Conservation (phyloP, 1,284 basidiomycete genomes). For the Leccinum angustisporum region DNA sequence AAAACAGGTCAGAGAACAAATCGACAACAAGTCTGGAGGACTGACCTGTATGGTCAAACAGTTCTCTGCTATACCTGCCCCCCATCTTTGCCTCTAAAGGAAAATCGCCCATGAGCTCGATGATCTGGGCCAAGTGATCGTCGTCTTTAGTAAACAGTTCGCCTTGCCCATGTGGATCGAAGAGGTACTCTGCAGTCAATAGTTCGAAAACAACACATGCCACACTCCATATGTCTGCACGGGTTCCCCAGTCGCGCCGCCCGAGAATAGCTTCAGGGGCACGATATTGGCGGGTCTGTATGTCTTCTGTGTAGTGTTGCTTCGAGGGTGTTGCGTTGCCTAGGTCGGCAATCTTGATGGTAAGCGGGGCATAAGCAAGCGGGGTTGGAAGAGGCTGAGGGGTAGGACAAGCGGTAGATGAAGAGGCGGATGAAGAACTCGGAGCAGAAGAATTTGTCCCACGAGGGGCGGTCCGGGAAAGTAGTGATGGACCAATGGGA, state of each 20-base stretch:
- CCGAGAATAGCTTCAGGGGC: conserved; percentile 90
- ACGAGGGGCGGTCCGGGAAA: conserved; percentile 65
- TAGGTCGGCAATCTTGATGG: conserved; percentile 90
- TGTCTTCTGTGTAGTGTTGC: conserved; percentile 89
- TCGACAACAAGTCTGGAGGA: conserved; percentile 10
- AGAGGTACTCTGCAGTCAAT: conserved; percentile 84
- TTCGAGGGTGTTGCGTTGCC: conserved; percentile 84
- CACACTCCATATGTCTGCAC: conserved; percentile 87
- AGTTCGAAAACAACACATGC: conserved; percentile 88
- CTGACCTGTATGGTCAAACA: conserved; percentile 79
- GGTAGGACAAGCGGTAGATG: conserved; percentile 28
- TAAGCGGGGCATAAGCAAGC: conserved; percentile 49
- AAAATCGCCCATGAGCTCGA: conserved; percentile 82
- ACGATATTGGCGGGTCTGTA: conserved; percentile 92
- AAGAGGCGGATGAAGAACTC: conserved; percentile 21
- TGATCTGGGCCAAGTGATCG: conserved; percentile 92
- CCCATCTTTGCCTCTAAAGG: conserved; percentile 72
- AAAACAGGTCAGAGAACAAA: conserved; percentile 5
- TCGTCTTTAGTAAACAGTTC: conserved; percentile 89
- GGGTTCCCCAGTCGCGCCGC: conserved; percentile 80
- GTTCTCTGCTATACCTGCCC: conserved; percentile 79
- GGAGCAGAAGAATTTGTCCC: conserved; percentile 32
- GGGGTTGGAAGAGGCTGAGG: conserved; percentile 27
- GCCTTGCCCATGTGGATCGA: conserved; percentile 83
- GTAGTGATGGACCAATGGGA: conserved; percentile 52